phyloP scores from a whole-genome alignment of 345 rosid genomes.

The Durio zibethinus region DNA sequence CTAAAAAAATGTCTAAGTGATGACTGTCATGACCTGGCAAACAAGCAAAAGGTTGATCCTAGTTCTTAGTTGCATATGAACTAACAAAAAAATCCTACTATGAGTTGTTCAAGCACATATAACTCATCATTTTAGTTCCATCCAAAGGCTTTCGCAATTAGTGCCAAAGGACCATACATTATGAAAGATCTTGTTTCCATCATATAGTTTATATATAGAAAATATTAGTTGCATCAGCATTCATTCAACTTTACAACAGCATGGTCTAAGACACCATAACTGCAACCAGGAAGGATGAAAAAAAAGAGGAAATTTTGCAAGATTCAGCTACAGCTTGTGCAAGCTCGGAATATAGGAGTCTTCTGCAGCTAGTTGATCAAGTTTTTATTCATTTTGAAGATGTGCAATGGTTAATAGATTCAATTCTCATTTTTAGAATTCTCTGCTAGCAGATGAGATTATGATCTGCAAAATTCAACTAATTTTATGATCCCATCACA shows the following conservation, averaged over 20 bases:
- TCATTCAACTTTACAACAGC: not conserved
- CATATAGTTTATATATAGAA: not conserved
- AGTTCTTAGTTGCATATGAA: not conserved
- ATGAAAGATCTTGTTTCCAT: too few species aligned
- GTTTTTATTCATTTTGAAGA: not conserved
- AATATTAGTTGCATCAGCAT: not conserved
- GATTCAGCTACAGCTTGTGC: not conserved
- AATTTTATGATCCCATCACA: too few species aligned
- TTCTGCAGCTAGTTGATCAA: not conserved
- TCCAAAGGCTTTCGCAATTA: too few species aligned
- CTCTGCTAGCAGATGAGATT: not conserved
- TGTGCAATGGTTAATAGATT: not conserved
- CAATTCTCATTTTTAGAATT: not conserved
- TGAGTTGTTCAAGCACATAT: not conserved
- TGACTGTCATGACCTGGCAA: not conserved
- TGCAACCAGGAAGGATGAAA: not conserved
- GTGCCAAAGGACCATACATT: too few species aligned
- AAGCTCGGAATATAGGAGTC: not conserved
- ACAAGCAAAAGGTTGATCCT: not conserved
- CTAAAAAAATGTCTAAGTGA: not conserved
- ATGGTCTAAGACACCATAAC: not conserved
- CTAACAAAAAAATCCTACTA: not conserved
- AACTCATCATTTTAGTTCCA: too few species aligned
- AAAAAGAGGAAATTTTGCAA: not conserved
- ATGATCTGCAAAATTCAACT: constrained; percentile 1